Base-by-base conservation (phyloP, 2,329 filamentous ascomycete genomes). In the Coleophoma eucalyptorum region DNA sequence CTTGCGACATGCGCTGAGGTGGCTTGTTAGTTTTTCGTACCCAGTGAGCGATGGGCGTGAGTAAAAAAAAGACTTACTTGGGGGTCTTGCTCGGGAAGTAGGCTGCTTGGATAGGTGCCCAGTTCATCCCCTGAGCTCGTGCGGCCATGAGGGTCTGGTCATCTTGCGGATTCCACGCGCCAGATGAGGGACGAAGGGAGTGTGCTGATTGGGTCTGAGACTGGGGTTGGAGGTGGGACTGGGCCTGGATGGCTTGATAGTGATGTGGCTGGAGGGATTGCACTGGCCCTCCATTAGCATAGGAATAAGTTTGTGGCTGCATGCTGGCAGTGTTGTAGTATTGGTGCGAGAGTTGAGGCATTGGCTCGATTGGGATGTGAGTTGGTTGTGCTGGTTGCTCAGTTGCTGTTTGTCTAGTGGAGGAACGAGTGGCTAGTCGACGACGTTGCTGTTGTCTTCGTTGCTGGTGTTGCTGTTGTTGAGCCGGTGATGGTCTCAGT, bases 91-190 rank as follows among this genome's bases (percentile, higher is more conserved):
- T 77, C 1, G 86, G 87, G 66, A 96, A 96, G 69, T 90, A 83
- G 55, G 78, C 81, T 54, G 77, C 76, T 61, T 90, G 85, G 64
- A 95, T 94, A 61, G 89, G 86, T 49, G 81, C 80, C 90, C 90
- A 96, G 69, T 92, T 93, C 66, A 91, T 78, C 20, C 88, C 87
- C 62, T 85, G 81, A 44, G 86, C 81, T 48, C 90, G 81, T 15
- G 89, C 88, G 41, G 75, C 72, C 55, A 93, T 75, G 41, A 96
- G 79, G 35, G 81, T 81, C 60, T 87, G 79, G 67, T 96, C 90
- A 59, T 94, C 89, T 44, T 82, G 76, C 1, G 79, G 73, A 32
- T 80, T 86, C 90, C 90, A 96, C 1, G 84, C 83, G 8, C 80
- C 81, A 1, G 81, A 83, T 33, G 81, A 81, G 20, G 81, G 72